Evolutionary conservation across 495 filamentous ascomycete species (phyloP).

Genomic region (Hypoxylon lenormandii): DNA sequence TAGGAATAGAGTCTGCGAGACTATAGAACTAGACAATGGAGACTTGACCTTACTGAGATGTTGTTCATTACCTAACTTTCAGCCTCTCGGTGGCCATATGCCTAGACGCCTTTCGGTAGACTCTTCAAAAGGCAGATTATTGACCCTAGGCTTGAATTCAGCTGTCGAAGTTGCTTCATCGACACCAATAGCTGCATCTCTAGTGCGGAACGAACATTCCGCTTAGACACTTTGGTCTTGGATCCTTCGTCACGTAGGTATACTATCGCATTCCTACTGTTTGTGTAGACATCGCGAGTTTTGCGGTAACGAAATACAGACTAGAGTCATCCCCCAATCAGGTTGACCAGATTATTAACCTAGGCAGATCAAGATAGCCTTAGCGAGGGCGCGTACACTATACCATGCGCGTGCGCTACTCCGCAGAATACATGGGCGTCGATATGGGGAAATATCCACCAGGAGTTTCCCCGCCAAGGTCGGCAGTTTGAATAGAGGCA

Average conservation of each 20-base stretch:
- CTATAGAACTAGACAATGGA: background rate
- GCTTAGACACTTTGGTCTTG: too few relatives aligned
- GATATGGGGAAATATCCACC: conserved; percentile 37
- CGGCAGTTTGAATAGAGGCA: conserved; percentile 40
- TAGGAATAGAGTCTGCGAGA: background rate
- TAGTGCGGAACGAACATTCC: too few relatives aligned
- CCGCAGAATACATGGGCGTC: conserved; percentile 32
- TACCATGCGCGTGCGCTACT: conserved; percentile 16
- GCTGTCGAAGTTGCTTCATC: too few relatives aligned
- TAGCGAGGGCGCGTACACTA: conserved; percentile 16
- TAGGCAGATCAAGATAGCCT: conserved; percentile 17
- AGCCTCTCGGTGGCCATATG: conserved; percentile 10
- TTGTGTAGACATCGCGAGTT: too few relatives aligned
- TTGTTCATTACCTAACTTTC: background rate
- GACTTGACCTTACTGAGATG: conserved; percentile 9
- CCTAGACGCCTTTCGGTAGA: too few relatives aligned
- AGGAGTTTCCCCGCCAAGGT: conserved; percentile 42
- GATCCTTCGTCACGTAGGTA: too few relatives aligned
- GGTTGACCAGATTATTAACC: conserved; percentile 32
- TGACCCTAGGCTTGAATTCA: too few relatives aligned
- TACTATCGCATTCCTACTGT: too few relatives aligned
- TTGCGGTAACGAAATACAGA: too few relatives aligned
- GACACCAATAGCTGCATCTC: too few relatives aligned
- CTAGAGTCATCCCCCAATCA: conserved; percentile 12
- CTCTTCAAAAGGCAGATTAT: too few relatives aligned